phyloP scores from a whole-genome alignment of 768 basidiomycete species.

The Suillus bovinus region DNA sequence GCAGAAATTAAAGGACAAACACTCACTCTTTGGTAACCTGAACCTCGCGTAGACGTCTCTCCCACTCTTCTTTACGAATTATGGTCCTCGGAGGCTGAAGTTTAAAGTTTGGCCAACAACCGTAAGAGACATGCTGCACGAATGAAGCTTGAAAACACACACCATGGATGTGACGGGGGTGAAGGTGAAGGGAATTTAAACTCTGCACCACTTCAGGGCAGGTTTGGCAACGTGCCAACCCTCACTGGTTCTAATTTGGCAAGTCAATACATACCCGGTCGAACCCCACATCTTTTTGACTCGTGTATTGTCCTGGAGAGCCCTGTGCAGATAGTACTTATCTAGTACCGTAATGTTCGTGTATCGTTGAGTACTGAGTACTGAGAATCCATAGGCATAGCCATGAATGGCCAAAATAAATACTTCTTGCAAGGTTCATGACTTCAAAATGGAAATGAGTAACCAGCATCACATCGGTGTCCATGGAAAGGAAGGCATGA shows the following conservation, averaged over 20 bases:
- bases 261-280: not conserved
- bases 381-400: not conserved
- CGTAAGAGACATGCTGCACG: not conserved
- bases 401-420: not conserved
- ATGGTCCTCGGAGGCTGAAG: slow-evolving; percentile 50
- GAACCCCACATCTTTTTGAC: not conserved
- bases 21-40: slow-evolving; percentile 90
- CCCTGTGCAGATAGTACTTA: not conserved
- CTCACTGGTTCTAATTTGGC: slow-evolving; percentile 12
- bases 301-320: not conserved
- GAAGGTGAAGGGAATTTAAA: slow-evolving; percentile 32
- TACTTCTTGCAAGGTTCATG: not conserved
- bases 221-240: slow-evolving; percentile 15
- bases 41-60: slow-evolving; percentile 77
- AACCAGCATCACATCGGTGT: not conserved
- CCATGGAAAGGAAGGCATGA: not conserved
- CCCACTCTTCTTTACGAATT: slow-evolving; percentile 86
- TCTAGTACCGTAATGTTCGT: not conserved
- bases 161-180: slow-evolving; percentile 32
- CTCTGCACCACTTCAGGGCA: slow-evolving; percentile 40
- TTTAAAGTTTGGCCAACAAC: slow-evolving; percentile 5
- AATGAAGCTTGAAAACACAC: slow-evolving; percentile 18
- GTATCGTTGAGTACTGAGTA: not conserved
- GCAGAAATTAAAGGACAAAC: slow-evolving; percentile 15
- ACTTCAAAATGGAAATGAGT: not conserved